phyloP scores from a whole-genome alignment of 805 yeast genomes.

The Spencermartinsiella europaea region DNA sequence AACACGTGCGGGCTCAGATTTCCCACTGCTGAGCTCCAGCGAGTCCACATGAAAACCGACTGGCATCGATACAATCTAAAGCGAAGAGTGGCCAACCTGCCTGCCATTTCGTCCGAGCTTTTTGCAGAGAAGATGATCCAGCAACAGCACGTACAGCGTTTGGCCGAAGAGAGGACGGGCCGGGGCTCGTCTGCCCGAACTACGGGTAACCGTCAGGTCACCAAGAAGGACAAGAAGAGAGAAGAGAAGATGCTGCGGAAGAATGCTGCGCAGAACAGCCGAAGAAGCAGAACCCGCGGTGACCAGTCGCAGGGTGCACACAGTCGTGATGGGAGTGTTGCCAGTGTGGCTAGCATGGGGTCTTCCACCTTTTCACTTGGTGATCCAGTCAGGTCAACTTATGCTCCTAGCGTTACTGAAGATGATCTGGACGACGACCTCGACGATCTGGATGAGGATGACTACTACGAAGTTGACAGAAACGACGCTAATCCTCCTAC shows the following conservation, averaged over 20 bases:
- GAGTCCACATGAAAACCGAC: conserved; percentile 93
- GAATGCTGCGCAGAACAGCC: conserved; percentile 5
- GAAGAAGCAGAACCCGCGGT: neutral
- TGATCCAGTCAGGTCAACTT: conserved; percentile 19
- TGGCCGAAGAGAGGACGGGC: conserved; percentile 20
- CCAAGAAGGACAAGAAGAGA: conserved; percentile 34
- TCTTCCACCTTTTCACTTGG: conserved; percentile 25
- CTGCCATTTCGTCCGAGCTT: conserved; percentile 62
- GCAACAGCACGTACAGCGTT: conserved; percentile 27
- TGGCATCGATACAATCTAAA: conserved; percentile 97
- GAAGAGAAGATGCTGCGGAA: conserved; percentile 27
- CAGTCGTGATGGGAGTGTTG: conserved; percentile 17
- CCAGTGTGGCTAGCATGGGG: conserved; percentile 9
- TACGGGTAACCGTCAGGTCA: conserved; percentile 30
- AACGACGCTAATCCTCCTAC: neutral
- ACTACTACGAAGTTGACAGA: neutral
- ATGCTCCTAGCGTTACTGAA: conserved; percentile 12
- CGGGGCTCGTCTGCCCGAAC: conserved; percentile 21
- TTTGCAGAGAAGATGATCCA: conserved; percentile 64
- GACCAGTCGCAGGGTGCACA: conserved; percentile 2
- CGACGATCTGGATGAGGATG: conserved; percentile 7
- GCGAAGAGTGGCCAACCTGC: conserved; percentile 80
- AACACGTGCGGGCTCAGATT: conserved; percentile 84
- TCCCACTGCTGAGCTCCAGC: conserved; percentile 74
- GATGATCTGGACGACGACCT: conserved; percentile 11